Evolutionary conservation across 2,329 filamentous ascomycete genomes (phyloP).

Genomic region (Lizonia empirigonia): DNA sequence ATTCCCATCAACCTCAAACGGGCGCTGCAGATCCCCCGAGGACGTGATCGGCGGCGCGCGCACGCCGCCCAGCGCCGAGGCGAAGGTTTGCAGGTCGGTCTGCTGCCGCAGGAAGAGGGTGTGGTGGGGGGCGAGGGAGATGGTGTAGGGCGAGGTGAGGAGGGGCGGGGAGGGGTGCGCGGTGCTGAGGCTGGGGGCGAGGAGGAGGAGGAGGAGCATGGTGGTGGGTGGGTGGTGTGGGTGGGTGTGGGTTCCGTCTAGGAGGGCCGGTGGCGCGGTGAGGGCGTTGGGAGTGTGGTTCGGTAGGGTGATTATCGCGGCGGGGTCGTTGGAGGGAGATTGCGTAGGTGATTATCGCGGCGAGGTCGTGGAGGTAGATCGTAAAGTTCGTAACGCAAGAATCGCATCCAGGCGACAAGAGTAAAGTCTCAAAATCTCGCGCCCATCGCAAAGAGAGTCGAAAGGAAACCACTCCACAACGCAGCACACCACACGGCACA

Average conservation of each 20-base stretch:
- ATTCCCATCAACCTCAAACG: constrained; percentile 40
- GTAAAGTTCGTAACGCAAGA: too few relatives aligned
- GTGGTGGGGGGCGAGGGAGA: constrained; percentile 39
- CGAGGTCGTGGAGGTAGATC: neutral
- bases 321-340: too few relatives aligned
- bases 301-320: neutral
- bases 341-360: too few relatives aligned
- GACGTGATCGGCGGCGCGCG: constrained; percentile 57
- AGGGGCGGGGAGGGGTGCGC: constrained; percentile 34
- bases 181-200: constrained; percentile 26
- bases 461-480: too few relatives aligned
- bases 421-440: too few relatives aligned
- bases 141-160: constrained; percentile 24
- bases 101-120: constrained; percentile 44
- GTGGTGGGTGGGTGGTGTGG: constrained; percentile 25
- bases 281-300: neutral
- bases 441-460: too few relatives aligned
- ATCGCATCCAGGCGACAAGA: too few relatives aligned
- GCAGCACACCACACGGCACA: too few relatives aligned
- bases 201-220: constrained; percentile 28
- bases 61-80: constrained; percentile 57
- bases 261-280: neutral
- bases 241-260: constrained; percentile 14
- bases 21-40: constrained; percentile 56
- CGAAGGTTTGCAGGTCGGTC: constrained; percentile 47